Base-by-base conservation (phyloP, 331 rosid genomes). In the Malus hybrid region DNA sequence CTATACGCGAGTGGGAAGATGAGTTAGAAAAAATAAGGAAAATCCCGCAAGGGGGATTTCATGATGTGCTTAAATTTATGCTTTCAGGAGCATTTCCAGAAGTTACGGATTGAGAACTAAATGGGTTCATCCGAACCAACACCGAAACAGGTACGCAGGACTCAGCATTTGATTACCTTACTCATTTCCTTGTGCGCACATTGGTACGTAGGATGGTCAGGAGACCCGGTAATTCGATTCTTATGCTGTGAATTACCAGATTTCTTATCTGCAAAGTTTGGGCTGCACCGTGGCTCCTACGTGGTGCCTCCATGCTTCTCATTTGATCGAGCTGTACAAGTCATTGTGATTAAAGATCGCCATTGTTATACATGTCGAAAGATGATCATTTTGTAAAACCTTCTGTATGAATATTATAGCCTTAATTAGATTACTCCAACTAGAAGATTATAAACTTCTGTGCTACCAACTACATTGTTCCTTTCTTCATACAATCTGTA, bases 301-400 rank as follows among this genome's bases (percentile, higher is more conserved):
- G 0, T 89, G 97, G 0, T 91, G 94, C 22, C 97, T 93, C 73
- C 97, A 91, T 57, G 98, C 98, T 7, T 93, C 98, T 76, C 88
- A 68, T 73, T 86, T 93, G 80, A 93, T 93, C 61, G 98, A 90
- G 86, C 97, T 88, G 71, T 93, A 91, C 87, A 91, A 93, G 80
- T 90, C 94, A 61, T 76, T 93, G 70, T 93, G 83, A 85, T 59
- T 32, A 65, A 32, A 63, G 15, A 29, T 27, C 5, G 48, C n/a
- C 42, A 9, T 16, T 6, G 44, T 64, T 27, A 32, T 55, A 29
- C 3, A n/a, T 42, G 28, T 19, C 39, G 27, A 16, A 14, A 6
- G n/a, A 7, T 12, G 9, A 48, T 69, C 61, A 16, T 27, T 52
- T 10, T 8, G 29, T 52, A 5, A 1, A 8, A 29, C 29, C 22